Evolutionary conservation across 2,329 filamentous ascomycete species (phyloP).

Genomic region (Plenodomus lindquistii): DNA sequence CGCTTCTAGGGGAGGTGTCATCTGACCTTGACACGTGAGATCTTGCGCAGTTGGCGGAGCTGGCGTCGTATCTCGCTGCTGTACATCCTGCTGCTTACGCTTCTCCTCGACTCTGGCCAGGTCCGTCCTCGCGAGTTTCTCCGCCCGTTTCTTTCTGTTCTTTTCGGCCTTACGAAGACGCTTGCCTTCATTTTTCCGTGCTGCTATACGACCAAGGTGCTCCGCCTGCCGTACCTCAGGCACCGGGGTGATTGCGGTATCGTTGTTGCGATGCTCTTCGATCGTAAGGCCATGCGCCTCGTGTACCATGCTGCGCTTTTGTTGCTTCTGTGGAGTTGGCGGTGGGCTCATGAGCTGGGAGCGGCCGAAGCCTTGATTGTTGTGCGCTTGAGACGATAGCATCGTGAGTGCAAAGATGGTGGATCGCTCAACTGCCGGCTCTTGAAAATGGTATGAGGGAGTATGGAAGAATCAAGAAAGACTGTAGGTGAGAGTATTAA

Average conservation of each 20-base stretch:
- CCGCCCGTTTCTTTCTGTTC: background rate
- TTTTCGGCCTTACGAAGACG: background rate
- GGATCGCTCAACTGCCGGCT: no score
- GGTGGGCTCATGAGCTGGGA: background rate
- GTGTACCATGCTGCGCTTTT: background rate
- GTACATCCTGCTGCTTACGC: no score
- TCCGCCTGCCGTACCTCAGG: background rate
- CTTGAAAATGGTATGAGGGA: no score
- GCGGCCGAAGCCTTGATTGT: background rate
- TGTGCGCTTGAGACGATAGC: background rate
- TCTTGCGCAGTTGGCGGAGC: background rate
- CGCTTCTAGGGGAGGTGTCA: no score
- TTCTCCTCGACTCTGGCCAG: no score
- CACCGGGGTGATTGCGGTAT: background rate
- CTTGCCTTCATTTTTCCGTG: background rate
- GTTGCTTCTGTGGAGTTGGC: background rate
- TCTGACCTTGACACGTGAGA: no score
- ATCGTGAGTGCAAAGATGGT: background rate
- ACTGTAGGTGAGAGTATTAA: no score
- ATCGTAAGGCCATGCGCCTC: background rate
- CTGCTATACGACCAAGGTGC: background rate
- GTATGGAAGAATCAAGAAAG: no score
- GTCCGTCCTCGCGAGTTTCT: background rate
- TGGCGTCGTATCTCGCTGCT: no score
- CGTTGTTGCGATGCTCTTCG: background rate